Base-by-base conservation (phyloP, 2,329 filamentous ascomycete genomes). In the Arthrobotrys sinensis region DNA sequence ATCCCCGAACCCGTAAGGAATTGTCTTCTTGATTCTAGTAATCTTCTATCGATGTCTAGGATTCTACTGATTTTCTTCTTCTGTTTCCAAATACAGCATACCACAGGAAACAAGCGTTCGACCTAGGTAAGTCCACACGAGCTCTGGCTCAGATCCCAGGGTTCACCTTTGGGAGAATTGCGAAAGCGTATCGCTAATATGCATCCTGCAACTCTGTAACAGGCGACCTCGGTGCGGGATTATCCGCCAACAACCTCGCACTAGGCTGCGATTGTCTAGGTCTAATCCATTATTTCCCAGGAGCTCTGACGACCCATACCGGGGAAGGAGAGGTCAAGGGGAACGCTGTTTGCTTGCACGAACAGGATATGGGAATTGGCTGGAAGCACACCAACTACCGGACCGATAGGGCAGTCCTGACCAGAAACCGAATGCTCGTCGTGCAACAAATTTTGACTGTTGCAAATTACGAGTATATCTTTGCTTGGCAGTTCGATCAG, bases 311-410 rank as follows among this genome's bases (percentile, higher is more conserved):
- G 14, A 87, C 90, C 77, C 87, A 88, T 80, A 88, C 89, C 73
- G 91, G 90, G 21, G 86, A 87, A 16, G 86, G 88, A 0, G 82
- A 88, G 3, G 84, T 86, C 2, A 88, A 91, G 85, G 88, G 89
- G 16, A 92, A 92, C 76, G 88, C 89, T 12, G 86, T 92, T 45
- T 92, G 91, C 82, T 86, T 92, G 67, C 91, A 92, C 82, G 91
- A 92, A 82, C 90, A 92, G 83, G 91, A 92, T 80, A 88, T 86
- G 38, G 91, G 91, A 2, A 89, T 91, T 88, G 89, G 55, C 28
- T 91, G 90, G 87, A 92, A 92, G 82, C 91, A 92, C 84, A 92
- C 90, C 62, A 92, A 92, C 83, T 91, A 91, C 84, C 86, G 91
- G 11, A 91, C 90, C 4, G 88, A 88, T 0, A 86, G 89, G 11